phyloP scores from a whole-genome alignment of 305 asterid genomes.

The Fraxinus sp. region DNA sequence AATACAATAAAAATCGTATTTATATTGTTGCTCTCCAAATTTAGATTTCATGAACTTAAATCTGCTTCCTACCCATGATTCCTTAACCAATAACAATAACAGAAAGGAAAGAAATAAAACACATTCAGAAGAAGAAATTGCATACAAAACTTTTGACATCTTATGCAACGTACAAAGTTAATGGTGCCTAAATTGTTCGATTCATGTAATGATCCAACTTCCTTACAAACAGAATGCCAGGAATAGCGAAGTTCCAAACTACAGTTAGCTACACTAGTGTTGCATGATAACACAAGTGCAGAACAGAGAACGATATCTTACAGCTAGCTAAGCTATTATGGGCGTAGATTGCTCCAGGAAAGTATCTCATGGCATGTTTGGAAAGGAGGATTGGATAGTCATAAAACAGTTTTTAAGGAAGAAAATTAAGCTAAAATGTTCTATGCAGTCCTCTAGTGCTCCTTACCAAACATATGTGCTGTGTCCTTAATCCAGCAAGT shows the following conservation, averaged over 20 bases:
- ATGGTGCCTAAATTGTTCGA: neutral
- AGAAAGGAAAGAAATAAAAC: neutral
- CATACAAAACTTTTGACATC: neutral
- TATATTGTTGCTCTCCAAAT: neutral
- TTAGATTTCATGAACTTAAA: neutral
- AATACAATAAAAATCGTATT: neutral
- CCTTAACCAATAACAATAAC: neutral
- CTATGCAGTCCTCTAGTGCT: neutral
- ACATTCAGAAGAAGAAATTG: neutral
- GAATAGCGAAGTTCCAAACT: conserved; percentile 10
- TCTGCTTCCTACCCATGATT: neutral
- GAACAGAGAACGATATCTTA: neutral
- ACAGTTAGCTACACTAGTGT: neutral
- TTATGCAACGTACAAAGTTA: neutral
- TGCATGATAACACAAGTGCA: neutral
- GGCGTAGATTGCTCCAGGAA: neutral
- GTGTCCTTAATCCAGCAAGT: conserved; percentile 36
- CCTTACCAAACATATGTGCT: neutral
- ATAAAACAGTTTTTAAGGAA: neutral
- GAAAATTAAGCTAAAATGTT: neutral
- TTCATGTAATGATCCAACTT: neutral
- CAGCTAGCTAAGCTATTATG: neutral
- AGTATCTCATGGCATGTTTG: neutral
- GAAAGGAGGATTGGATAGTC: neutral
- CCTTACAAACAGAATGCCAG: neutral